Percentiles rank a stretch among this genome's conserved stretches.
phyloP scores from a whole-genome alignment of 2,329 filamentous ascomycete species.

The Fusarium nisikadoi region DNA sequence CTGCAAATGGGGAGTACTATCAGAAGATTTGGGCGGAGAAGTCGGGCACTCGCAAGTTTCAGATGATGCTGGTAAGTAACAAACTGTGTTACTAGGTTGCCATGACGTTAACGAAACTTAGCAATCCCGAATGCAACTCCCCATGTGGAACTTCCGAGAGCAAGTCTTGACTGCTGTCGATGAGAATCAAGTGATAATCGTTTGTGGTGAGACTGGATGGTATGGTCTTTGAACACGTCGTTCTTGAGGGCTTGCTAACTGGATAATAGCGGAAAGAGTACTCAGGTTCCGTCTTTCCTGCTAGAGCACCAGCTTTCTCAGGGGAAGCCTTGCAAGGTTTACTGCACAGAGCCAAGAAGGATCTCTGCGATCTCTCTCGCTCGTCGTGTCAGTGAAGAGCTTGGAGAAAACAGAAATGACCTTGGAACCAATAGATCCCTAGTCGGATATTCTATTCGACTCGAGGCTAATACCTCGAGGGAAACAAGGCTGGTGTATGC shows the following conservation, averaged over 20 bases:
- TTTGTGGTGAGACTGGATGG: conserved; percentile 97
- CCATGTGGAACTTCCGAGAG: conserved; percentile 87
- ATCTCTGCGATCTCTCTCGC: conserved; percentile 97
- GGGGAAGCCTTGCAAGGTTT: conserved; percentile 88
- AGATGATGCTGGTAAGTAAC: conserved; percentile 76
- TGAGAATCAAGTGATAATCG: conserved; percentile 85
- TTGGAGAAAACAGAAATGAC: conserved; percentile 85
- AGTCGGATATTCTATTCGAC: conserved; percentile 91
- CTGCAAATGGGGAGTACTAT: conserved; percentile 59
- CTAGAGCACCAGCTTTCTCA: conserved; percentile 87
- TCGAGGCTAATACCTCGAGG: conserved; percentile 86
- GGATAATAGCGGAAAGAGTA: conserved; percentile 81
- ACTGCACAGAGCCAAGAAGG: conserved; percentile 92
- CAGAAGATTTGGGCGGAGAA: conserved; percentile 71
- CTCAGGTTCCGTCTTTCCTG: conserved; percentile 94
- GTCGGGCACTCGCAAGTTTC: conserved; percentile 69
- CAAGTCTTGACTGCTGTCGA: conserved; percentile 82
- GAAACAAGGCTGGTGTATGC: conserved; percentile 91
- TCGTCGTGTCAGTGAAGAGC: conserved; percentile 90
- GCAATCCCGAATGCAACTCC: conserved; percentile 79
- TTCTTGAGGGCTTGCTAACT: conserved; percentile 35
- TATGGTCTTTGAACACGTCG: conserved; percentile 45
- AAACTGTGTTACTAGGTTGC: not conserved
- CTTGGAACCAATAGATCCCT: conserved; percentile 85
- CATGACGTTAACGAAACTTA: conserved; percentile 38